These are phyloP conservation scores for Aureobasidium vineae DNA, from an alignment of 2,329 filamentous ascomycete species.

Conservation along the genomic window DNA sequence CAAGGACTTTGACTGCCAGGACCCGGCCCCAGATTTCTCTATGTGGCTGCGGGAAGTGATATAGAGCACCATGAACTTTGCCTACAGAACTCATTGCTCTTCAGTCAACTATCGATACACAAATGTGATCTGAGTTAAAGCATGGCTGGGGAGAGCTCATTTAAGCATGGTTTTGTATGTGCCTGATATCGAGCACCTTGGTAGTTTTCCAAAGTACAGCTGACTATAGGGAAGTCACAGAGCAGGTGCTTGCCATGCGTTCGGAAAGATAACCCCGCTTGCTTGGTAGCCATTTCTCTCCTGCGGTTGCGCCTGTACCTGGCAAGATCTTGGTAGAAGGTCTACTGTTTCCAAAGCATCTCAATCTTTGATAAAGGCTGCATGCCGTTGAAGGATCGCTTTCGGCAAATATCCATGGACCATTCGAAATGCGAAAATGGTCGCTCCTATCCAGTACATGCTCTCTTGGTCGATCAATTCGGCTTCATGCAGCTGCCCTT, in stretches of 20 bases:
- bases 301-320: constrained; percentile 1
- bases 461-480: neutral
- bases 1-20: neutral
- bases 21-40: neutral
- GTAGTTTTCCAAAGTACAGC: neutral
- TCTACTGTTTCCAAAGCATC: neutral
- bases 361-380: neutral
- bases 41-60: neutral
- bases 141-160: neutral
- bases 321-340: neutral
- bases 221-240: neutral
- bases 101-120: neutral
- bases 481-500: constrained; percentile 24
- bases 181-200: neutral
- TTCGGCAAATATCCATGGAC: neutral
- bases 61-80: neutral
- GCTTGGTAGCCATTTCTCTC: neutral
- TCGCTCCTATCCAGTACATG: neutral
- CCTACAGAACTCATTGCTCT: neutral
- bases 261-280: neutral
- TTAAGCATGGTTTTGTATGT: neutral
- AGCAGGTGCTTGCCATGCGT: neutral
- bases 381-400: neutral
- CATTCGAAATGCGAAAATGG: neutral
- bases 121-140: neutral